Percentiles rank a stretch among this genome's conserved stretches.
Conservation (phyloP, 1,284 basidiomycete genomes). For the Lignosus rhinocerotis region DNA sequence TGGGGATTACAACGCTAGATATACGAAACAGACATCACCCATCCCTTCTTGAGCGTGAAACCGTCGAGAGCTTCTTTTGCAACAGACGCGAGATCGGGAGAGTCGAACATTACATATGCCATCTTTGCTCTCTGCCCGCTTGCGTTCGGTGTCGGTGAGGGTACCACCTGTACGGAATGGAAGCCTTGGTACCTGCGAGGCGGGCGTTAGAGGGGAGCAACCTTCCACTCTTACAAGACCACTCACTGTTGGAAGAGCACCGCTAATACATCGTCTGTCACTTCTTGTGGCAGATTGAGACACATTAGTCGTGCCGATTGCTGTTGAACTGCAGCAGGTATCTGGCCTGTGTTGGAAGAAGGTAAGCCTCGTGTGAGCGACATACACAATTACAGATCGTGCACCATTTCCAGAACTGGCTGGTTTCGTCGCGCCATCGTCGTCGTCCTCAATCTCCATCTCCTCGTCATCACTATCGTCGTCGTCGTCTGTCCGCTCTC, state of each 20-base stretch:
- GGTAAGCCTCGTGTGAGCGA: slow-evolving; percentile 15
- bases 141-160: slow-evolving; percentile 63
- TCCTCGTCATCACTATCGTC: slow-evolving; percentile 76
- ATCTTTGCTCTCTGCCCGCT: slow-evolving; percentile 66
- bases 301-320: slow-evolving; percentile 70
- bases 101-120: slow-evolving; percentile 77
- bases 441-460: slow-evolving; percentile 85
- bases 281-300: slow-evolving; percentile 79
- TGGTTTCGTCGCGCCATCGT: slow-evolving; percentile 43
- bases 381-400: background rate
- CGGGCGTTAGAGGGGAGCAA: background rate
- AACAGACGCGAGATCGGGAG: slow-evolving; percentile 65
- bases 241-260: slow-evolving; percentile 88
- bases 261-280: slow-evolving; percentile 76
- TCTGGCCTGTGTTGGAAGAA: slow-evolving; percentile 36
- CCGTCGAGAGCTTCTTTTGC: slow-evolving; percentile 80
- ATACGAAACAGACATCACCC: slow-evolving; percentile 77
- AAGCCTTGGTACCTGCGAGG: slow-evolving; percentile 72
- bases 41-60: slow-evolving; percentile 79
- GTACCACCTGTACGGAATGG: slow-evolving; percentile 65
- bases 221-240: background rate
- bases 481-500: slow-evolving; percentile 56
- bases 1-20: slow-evolving; percentile 44
- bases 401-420: slow-evolving; percentile 20
- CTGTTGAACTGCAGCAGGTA: slow-evolving; percentile 55